phyloP scores from a whole-genome alignment of 352 stramenopile species.

The Thalassiosira pacifica region DNA sequence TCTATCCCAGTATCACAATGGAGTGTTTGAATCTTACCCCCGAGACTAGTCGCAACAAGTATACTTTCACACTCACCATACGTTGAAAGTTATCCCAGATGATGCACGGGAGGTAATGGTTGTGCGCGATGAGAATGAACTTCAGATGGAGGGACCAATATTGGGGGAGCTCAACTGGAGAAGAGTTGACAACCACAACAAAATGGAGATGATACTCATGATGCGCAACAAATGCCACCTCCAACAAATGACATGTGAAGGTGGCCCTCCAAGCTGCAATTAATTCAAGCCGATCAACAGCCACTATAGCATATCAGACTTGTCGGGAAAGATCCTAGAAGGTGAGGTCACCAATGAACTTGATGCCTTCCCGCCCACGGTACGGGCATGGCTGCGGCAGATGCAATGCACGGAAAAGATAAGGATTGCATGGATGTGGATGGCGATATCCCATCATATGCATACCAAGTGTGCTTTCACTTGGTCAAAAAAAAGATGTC shows the following conservation, averaged over 20 bases:
- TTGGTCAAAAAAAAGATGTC: constrained; percentile 17
- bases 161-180: no score
- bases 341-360: neutral
- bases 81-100: constrained; percentile 24
- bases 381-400: neutral
- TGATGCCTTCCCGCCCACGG: neutral
- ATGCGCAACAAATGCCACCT: constrained; percentile 35
- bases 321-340: neutral
- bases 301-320: neutral
- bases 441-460: neutral
- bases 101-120: constrained; percentile 17
- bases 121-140: neutral
- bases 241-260: constrained; percentile 26
- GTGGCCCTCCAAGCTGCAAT: neutral
- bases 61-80: constrained; percentile 34
- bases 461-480: constrained; percentile 15
- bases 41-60: no score
- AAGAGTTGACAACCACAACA: no score
- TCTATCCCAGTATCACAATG: constrained; percentile 2
- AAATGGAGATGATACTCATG: no score
- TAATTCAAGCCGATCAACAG: neutral
- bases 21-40: constrained; percentile 24
- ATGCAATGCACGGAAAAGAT: neutral
- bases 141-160: neutral
- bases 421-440: neutral